Percentiles rank a stretch among this genome's conserved stretches.
phyloP scores from a whole-genome alignment of 495 filamentous ascomycete species.

The Aspergillus indologenus region DNA sequence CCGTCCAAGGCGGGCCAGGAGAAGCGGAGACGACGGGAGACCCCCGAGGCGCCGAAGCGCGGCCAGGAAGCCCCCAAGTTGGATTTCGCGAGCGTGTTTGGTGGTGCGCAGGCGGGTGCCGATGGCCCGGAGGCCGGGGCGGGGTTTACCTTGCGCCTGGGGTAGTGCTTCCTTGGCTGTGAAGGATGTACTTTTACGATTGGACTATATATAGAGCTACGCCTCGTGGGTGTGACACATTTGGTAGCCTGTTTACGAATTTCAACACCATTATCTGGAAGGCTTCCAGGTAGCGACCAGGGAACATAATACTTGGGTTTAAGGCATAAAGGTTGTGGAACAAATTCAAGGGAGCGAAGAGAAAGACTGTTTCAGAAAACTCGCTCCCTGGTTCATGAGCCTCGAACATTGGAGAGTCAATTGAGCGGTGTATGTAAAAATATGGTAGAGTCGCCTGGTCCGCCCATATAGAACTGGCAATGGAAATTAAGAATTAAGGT shows the following conservation, averaged over 20 bases:
- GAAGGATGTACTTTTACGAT: neutral
- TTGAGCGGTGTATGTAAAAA: neutral
- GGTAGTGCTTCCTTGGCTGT: constrained; percentile 18
- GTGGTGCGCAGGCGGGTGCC: constrained; percentile 61
- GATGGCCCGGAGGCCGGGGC: constrained; percentile 74
- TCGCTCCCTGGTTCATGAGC: neutral
- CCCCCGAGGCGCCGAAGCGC: constrained; percentile 81
- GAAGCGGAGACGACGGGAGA: constrained; percentile 66
- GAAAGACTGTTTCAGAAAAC: neutral
- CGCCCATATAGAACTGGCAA: neutral
- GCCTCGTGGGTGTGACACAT: neutral
- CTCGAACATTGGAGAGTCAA: neutral
- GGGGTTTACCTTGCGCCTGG: constrained; percentile 78
- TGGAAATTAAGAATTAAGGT: neutral
- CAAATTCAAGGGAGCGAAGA: neutral
- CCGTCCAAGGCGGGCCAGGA: constrained; percentile 94
- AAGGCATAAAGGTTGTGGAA: neutral
- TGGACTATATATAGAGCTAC: neutral
- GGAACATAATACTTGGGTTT: neutral
- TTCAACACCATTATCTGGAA: neutral
- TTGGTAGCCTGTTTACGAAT: neutral
- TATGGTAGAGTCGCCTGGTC: neutral
- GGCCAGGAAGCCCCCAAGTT: constrained; percentile 67
- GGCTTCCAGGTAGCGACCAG: neutral
- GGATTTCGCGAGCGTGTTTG: constrained; percentile 67